These are phyloP conservation scores for Helotiales sp. DNA, from an alignment of 2,329 filamentous ascomycete species.

Conservation along the genomic window DNA sequence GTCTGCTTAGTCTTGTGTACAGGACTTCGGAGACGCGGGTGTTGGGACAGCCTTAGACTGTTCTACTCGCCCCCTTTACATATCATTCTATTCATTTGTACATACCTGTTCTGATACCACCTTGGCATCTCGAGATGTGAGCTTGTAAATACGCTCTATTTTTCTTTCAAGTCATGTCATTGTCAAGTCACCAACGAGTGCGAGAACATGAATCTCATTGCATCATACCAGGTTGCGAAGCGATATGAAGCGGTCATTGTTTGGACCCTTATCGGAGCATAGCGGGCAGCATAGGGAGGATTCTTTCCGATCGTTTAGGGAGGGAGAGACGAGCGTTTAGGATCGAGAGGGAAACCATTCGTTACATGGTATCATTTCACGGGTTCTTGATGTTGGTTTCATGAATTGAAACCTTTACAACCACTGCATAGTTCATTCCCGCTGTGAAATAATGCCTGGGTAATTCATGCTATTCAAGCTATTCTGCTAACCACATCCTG, in stretches of 20 bases:
- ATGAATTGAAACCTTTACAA: background rate
- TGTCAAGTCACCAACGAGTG: constrained; percentile 14
- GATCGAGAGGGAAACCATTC: background rate
- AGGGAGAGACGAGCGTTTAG: background rate
- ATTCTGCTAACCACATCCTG: too few relatives aligned
- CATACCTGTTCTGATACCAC: constrained; percentile 20
- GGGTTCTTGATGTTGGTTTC: constrained; percentile 1
- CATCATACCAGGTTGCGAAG: constrained; percentile 17
- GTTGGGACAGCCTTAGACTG: constrained; percentile 17
- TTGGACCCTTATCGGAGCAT: constrained; percentile 20
- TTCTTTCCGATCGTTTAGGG: background rate
- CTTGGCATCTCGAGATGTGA: background rate
- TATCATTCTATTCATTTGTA: constrained; percentile 1
- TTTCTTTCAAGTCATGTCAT: constrained; percentile 16
- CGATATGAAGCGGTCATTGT: constrained; percentile 19
- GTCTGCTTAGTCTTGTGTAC: constrained; percentile 55
- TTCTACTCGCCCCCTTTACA: constrained; percentile 14
- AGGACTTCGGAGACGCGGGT: constrained; percentile 25
- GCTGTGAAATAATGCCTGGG: background rate
- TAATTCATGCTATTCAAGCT: too few relatives aligned
- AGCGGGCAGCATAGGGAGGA: constrained; percentile 28
- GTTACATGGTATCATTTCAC: background rate
- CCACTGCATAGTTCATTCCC: background rate
- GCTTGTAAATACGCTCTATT: constrained; percentile 9
- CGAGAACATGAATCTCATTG: constrained; percentile 16